Evolutionary conservation across 345 rosid species (phyloP).

Genomic region (Toxicodendron radicans): DNA sequence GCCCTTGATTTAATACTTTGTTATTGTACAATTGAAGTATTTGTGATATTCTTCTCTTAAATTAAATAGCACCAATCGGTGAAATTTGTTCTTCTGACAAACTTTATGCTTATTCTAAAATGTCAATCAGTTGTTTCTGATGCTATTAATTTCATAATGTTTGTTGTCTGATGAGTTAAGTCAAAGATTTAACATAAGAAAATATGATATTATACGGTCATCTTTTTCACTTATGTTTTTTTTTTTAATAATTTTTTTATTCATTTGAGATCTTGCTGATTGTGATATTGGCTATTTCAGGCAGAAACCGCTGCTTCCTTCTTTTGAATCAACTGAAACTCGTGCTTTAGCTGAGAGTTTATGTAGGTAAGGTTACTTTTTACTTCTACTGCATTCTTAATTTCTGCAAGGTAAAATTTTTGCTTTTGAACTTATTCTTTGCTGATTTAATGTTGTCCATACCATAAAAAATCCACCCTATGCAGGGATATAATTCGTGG

Average conservation of each 20-base stretch:
- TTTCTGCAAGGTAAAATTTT: neutral
- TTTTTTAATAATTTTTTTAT: slow-evolving; percentile 1
- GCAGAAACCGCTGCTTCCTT: slow-evolving; percentile 79
- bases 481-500: slow-evolving; percentile 93
- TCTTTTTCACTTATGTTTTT: neutral
- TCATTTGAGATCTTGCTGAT: slow-evolving; percentile 13
- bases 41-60: too few species aligned
- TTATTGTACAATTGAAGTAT: neutral
- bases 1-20: slow-evolving; percentile 8
- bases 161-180: neutral
- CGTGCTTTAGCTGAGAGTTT: slow-evolving; percentile 85
- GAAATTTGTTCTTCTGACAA: too few species aligned
- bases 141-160: neutral
- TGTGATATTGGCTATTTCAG: slow-evolving; percentile 40
- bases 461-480: neutral
- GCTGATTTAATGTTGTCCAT: neutral
- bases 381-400: slow-evolving; percentile 4
- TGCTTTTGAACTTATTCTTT: neutral
- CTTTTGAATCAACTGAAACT: slow-evolving; percentile 84
- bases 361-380: slow-evolving; percentile 50
- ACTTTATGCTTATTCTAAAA: too few species aligned
- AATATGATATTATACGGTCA: neutral
- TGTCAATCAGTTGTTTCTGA: too few species aligned
- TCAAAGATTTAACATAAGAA: neutral
- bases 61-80: too few species aligned